Conservation (phyloP, 805 yeast genomes). For the Saturnispora galanensis region DNA sequence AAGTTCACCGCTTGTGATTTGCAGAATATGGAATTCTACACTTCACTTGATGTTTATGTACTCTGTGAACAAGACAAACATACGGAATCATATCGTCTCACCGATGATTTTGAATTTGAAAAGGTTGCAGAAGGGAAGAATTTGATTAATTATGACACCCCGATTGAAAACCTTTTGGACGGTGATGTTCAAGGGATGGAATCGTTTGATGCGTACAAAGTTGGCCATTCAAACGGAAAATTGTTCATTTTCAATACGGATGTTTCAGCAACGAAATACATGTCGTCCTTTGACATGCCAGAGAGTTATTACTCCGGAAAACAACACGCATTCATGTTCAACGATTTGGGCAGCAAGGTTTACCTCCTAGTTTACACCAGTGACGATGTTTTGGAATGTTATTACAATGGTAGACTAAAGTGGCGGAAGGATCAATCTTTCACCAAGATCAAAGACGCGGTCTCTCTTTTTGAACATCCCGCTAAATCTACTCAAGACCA, state of each 20-base stretch:
- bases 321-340: slow-evolving; percentile 8
- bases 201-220: slow-evolving; percentile 1
- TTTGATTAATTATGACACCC: slow-evolving; percentile 5
- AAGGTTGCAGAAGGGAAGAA: too few species aligned
- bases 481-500: slow-evolving; percentile 11
- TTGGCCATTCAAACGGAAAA: slow-evolving; percentile 6
- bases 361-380: slow-evolving; percentile 11
- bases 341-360: slow-evolving; percentile 6
- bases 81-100: too few species aligned
- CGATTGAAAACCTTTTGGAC: not conserved
- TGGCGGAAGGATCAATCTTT: slow-evolving; percentile 41
- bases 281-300: slow-evolving; percentile 8
- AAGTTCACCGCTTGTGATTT: slow-evolving; percentile 6
- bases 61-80: slow-evolving; percentile 2
- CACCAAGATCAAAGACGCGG: slow-evolving; percentile 28
- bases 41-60: slow-evolving; percentile 1
- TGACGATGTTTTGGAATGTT: slow-evolving; percentile 13
- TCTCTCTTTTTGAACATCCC: slow-evolving; percentile 19
- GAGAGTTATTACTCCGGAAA: slow-evolving; percentile 16
- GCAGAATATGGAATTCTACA: not conserved
- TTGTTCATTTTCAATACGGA: slow-evolving; percentile 16
- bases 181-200: not conserved
- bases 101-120: too few species aligned
- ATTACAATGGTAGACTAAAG: slow-evolving; percentile 17
- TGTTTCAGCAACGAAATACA: not conserved